A percentile compares a stretch with the other conserved stretches of the same genome.
These are phyloP conservation scores for Ustilago loliicola DNA, from an alignment of 1,284 basidiomycete genomes.

Conservation along the genomic window DNA sequence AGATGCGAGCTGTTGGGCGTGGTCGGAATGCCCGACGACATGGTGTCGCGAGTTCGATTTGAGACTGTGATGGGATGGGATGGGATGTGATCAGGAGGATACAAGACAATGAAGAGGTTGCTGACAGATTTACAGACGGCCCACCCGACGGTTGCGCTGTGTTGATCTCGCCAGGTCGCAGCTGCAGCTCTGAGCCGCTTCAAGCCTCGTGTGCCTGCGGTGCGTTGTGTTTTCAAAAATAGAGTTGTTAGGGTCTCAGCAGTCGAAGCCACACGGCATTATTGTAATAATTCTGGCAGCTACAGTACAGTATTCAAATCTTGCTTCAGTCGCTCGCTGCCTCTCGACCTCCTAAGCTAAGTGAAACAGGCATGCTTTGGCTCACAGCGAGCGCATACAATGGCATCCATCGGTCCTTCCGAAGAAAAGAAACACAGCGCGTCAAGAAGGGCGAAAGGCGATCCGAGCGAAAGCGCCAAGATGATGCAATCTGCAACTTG, in stretches of 20 bases:
- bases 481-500: constrained; percentile 18
- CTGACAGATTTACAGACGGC: background rate
- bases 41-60: constrained; percentile 12
- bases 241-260: no score
- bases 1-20: constrained; percentile 48
- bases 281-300: no score
- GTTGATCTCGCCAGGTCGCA: constrained; percentile 8
- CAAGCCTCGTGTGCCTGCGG: no score
- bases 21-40: constrained; percentile 50
- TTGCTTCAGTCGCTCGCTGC: no score
- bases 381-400: background rate
- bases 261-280: no score
- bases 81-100: background rate
- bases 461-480: background rate
- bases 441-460: no score
- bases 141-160: constrained; percentile 1
- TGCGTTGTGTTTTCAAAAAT: no score
- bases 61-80: background rate
- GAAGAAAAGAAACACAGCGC: background rate
- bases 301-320: no score
- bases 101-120: constrained; percentile 2
- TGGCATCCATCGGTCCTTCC: background rate
- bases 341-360: background rate
- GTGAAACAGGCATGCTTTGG: background rate
- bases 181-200: background rate